phyloP scores from a whole-genome alignment of 805 yeast genomes.

The Candida sphagnicola region DNA sequence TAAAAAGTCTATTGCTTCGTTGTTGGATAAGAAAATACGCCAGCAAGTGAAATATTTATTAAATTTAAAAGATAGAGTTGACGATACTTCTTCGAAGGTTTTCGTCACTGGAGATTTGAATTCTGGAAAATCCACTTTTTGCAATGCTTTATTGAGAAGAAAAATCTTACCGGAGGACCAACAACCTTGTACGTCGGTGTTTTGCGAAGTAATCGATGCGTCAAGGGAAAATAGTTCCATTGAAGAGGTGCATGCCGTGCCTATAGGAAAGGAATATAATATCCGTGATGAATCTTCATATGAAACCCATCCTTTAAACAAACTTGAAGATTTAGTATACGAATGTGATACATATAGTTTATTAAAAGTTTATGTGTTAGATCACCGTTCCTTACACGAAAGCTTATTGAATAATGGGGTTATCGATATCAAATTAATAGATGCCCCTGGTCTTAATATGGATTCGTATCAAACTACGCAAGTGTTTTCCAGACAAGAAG shows the following conservation, averaged over 20 bases:
- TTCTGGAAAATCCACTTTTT: constrained; percentile 94
- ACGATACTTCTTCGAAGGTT: constrained; percentile 86
- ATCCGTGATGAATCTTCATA: constrained; percentile 62
- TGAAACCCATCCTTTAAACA: constrained; percentile 47
- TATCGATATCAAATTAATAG: constrained; percentile 87
- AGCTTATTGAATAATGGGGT: constrained; percentile 84
- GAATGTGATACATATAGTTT: constrained; percentile 68
- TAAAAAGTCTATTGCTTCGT: constrained; percentile 60
- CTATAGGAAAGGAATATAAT: constrained; percentile 50
- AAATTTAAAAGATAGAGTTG: constrained; percentile 76
- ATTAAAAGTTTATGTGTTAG: constrained; percentile 78
- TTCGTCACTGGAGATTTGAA: constrained; percentile 96
- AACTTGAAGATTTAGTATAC: constrained; percentile 66
- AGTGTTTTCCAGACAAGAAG: constrained; percentile 93
- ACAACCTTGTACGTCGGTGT: constrained; percentile 95
- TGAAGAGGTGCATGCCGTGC: constrained; percentile 93
- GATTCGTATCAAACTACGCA: constrained; percentile 94
- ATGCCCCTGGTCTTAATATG: constrained; percentile 95
- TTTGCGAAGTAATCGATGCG: constrained; percentile 90
- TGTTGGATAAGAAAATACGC: constrained; percentile 64
- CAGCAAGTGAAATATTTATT: constrained; percentile 64
- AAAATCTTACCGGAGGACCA: constrained; percentile 90
- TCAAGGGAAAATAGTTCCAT: constrained; percentile 58
- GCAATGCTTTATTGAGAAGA: constrained; percentile 81
- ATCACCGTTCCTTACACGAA: constrained; percentile 60